phyloP scores from a whole-genome alignment of 371 early-diverging fungal genomes.

The Rhizopus sp. region DNA sequence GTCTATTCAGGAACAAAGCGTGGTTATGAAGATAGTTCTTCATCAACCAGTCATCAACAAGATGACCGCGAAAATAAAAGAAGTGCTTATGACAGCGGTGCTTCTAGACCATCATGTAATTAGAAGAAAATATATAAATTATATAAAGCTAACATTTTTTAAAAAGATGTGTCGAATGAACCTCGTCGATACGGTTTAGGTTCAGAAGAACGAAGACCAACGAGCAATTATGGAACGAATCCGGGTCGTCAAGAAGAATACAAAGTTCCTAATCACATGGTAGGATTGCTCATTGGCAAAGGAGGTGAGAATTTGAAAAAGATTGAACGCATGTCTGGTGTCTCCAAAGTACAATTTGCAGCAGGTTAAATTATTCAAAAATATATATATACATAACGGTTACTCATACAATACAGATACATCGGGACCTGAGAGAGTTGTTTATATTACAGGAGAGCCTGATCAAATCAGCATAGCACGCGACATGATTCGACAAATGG shows the following conservation, averaged over 20 bases:
- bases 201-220: constrained; percentile 41
- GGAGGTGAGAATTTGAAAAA: constrained; percentile 81
- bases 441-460: constrained; percentile 63
- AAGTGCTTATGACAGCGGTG: constrained; percentile 42
- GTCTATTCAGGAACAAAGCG: constrained; percentile 33
- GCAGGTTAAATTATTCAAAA: constrained; percentile 47
- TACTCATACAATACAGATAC: constrained; percentile 23
- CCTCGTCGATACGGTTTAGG: constrained; percentile 62
- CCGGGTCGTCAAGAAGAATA: constrained; percentile 51
- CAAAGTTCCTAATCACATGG: constrained; percentile 67
- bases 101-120: constrained; percentile 37
- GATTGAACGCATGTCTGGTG: constrained; percentile 73
- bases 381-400: neutral
- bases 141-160: neutral
- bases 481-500: constrained; percentile 59
- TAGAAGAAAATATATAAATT: neutral
- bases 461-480: constrained; percentile 65
- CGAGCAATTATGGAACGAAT: constrained; percentile 14
- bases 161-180: constrained; percentile 20
- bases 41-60: constrained; percentile 29
- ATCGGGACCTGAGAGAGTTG: constrained; percentile 59
- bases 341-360: constrained; percentile 69
- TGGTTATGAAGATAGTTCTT: constrained; percentile 29
- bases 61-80: constrained; percentile 52
- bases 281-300: constrained; percentile 86